These are phyloP conservation scores for Hysterium pulicare DNA, from an alignment of 2,329 filamentous ascomycete genomes.

Conservation along the genomic window DNA sequence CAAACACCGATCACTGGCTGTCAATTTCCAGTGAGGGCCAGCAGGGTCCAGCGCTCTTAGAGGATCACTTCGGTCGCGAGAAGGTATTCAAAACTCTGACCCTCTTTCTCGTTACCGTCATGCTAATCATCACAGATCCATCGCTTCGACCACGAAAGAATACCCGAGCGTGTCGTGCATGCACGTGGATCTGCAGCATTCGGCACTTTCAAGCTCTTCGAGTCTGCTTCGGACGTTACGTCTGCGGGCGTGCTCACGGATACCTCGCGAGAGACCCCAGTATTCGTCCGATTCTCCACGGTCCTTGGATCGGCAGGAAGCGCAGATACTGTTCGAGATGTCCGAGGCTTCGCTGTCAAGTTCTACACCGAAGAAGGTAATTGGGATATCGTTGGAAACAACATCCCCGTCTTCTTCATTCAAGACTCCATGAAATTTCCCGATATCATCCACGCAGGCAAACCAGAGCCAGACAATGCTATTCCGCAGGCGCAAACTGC, in stretches of 20 bases:
- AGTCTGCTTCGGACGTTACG: slow-evolving; percentile 62
- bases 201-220: slow-evolving; percentile 63
- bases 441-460: slow-evolving; percentile 60
- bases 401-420: slow-evolving; percentile 74
- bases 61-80: slow-evolving; percentile 70
- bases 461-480: slow-evolving; percentile 69
- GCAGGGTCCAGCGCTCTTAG: slow-evolving; percentile 65
- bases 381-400: slow-evolving; percentile 72
- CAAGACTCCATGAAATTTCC: slow-evolving; percentile 74
- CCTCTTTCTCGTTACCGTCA: not conserved
- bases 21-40: slow-evolving; percentile 59
- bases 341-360: slow-evolving; percentile 74
- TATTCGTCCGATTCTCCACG: slow-evolving; percentile 75
- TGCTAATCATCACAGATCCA: slow-evolving; percentile 51
- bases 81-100: slow-evolving; percentile 51
- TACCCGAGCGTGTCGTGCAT: slow-evolving; percentile 66
- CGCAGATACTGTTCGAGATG: slow-evolving; percentile 79
- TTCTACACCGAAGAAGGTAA: slow-evolving; percentile 77
- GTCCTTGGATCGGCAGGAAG: slow-evolving; percentile 72
- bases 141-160: slow-evolving; percentile 73
- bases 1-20: slow-evolving; percentile 75
- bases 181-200: slow-evolving; percentile 63
- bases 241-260: slow-evolving; percentile 64
- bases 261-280: slow-evolving; percentile 62
- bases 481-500: slow-evolving; percentile 68